Percentiles rank a stretch among this genome's conserved stretches.
Evolutionary conservation across 768 basidiomycete species (phyloP).

Genomic region (Gloeopeniophorella convolvens): DNA sequence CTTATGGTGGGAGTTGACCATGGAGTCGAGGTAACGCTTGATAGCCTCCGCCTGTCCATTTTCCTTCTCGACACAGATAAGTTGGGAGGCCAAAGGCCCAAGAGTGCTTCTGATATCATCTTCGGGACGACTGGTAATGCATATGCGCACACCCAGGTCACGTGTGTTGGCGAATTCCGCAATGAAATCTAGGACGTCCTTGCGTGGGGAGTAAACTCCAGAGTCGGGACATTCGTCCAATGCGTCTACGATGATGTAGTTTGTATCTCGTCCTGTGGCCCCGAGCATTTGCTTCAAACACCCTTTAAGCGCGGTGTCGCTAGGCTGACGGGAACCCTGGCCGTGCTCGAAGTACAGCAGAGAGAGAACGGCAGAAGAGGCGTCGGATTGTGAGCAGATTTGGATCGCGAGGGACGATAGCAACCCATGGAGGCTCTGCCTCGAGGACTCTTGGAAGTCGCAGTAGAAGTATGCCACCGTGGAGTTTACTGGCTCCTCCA

Average conservation of each 20-base stretch:
- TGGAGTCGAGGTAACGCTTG: slow-evolving; percentile 4
- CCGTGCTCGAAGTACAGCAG: not conserved
- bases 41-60: slow-evolving; percentile 9
- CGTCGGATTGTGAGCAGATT: slow-evolving; percentile 2
- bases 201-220: slow-evolving; percentile 1
- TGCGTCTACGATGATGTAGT: slow-evolving; percentile 6
- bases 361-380: not conserved
- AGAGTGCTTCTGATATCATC: slow-evolving; percentile 2
- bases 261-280: not conserved
- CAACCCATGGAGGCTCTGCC: slow-evolving; percentile 1
- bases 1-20: slow-evolving; percentile 6
- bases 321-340: not conserved
- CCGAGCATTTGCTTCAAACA: slow-evolving; percentile 8
- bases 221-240: slow-evolving; percentile 9
- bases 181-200: not conserved
- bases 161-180: not conserved
- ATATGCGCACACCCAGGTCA: slow-evolving; percentile 1
- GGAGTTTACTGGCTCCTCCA: slow-evolving; percentile 3
- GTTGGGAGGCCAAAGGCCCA: slow-evolving; percentile 1
- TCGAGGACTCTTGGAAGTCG: slow-evolving; percentile 4
- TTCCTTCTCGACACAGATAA: slow-evolving; percentile 7
- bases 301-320: not conserved
- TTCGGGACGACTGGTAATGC: slow-evolving; percentile 1
- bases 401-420: slow-evolving; percentile 2
- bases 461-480: slow-evolving; percentile 9